These are phyloP conservation scores for Aspergillus kassunensis DNA, from an alignment of 495 filamentous ascomycete genomes.

Conservation along the genomic window DNA sequence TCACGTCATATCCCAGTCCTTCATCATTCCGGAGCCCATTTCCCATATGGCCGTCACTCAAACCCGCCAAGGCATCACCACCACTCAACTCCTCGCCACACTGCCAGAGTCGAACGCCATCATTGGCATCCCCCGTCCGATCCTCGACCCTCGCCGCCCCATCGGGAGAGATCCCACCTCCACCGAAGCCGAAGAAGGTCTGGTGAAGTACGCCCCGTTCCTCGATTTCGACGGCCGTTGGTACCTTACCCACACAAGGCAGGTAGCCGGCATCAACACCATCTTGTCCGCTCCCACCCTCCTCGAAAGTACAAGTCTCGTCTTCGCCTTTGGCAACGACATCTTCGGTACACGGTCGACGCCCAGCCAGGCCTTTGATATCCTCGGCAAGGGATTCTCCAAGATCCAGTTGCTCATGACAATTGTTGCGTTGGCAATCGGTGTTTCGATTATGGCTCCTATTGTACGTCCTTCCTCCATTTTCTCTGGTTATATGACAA, in stretches of 20 bases:
- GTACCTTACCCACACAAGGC: conserved; percentile 75
- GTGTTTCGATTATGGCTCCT: conserved; percentile 73
- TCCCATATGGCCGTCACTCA: conserved; percentile 77
- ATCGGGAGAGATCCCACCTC: conserved; percentile 78
- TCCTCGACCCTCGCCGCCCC: conserved; percentile 85
- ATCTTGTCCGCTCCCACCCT: conserved; percentile 70
- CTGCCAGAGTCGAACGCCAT: conserved; percentile 68
- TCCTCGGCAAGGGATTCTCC: conserved; percentile 88
- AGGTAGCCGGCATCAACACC: conserved; percentile 69
- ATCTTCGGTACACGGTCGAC: conserved; percentile 81
- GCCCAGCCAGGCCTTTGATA: conserved; percentile 84
- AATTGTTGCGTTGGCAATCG: conserved; percentile 68
- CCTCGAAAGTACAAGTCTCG: conserved; percentile 89
- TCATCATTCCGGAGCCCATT: conserved; percentile 70
- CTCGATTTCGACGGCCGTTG: conserved; percentile 83
- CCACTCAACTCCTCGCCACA: conserved; percentile 73
- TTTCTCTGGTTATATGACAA: neutral
- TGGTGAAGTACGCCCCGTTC: conserved; percentile 67
- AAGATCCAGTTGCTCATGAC: conserved; percentile 81
- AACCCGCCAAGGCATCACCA: conserved; percentile 90
- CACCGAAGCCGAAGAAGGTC: conserved; percentile 76
- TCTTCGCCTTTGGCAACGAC: conserved; percentile 85
- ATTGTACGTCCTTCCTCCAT: conserved; percentile 62
- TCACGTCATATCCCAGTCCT: conserved; percentile 72
- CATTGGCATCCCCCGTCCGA: conserved; percentile 68